phyloP scores from a whole-genome alignment of 1,284 basidiomycete species.

The Cryptococcus neoformans region DNA sequence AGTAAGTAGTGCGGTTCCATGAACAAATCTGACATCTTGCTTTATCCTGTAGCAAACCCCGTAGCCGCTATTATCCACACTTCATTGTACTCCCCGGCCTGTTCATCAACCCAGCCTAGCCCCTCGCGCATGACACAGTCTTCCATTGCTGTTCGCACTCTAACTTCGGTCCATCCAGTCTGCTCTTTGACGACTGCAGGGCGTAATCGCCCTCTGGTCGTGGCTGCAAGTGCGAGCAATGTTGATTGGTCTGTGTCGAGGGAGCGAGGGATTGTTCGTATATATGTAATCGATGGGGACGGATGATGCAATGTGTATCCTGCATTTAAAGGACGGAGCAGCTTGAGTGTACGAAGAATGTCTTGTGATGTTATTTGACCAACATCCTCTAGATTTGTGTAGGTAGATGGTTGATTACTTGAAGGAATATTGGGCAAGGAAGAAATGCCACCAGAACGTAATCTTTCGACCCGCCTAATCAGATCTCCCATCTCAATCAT shows the following conservation, averaged over 20 bases:
- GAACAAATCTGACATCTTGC: too few relatives aligned
- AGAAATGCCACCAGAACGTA: slow-evolving; percentile 52
- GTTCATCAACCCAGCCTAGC: slow-evolving; percentile 90
- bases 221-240: slow-evolving; percentile 69
- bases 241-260: slow-evolving; percentile 77
- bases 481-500: slow-evolving; percentile 86
- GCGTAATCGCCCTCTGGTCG: slow-evolving; percentile 62
- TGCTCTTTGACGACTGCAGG: slow-evolving; percentile 58
- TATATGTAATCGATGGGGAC: slow-evolving; percentile 21
- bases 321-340: slow-evolving; percentile 78
- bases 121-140: slow-evolving; percentile 89
- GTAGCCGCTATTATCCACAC: slow-evolving; percentile 42
- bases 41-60: slow-evolving; percentile 19
- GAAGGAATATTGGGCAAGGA: background rate
- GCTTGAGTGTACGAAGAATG: slow-evolving; percentile 78
- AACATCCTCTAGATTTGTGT: background rate
- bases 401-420: too few relatives aligned
- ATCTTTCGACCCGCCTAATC: slow-evolving; percentile 67
- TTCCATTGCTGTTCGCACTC: slow-evolving; percentile 69
- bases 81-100: slow-evolving; percentile 55
- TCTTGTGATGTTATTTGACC: slow-evolving; percentile 70
- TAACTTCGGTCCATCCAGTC: slow-evolving; percentile 73
- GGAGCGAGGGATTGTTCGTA: slow-evolving; percentile 54
- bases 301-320: slow-evolving; percentile 77
- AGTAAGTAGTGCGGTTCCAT: background rate